These are phyloP conservation scores for Lepidopterella palustris DNA, from an alignment of 495 filamentous ascomycete species.

Conservation along the genomic window DNA sequence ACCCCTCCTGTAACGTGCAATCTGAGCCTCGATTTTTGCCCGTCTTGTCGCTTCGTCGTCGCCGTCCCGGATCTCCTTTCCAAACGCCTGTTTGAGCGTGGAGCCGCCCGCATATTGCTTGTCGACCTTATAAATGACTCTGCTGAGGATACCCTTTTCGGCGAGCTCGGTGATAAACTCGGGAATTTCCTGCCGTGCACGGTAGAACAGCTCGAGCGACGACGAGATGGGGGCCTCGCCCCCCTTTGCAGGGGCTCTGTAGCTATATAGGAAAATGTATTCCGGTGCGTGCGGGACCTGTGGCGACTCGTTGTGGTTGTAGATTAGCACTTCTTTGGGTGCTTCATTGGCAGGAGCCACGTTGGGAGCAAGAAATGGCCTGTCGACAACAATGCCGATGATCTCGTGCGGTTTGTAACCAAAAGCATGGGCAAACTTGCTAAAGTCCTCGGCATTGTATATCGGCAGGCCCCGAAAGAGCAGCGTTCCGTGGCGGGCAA, in stretches of 20 bases:
- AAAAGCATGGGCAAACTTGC: constrained; percentile 49
- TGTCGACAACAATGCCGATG: constrained; percentile 49
- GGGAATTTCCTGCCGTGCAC: constrained; percentile 42
- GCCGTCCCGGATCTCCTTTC: constrained; percentile 42
- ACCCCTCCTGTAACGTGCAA: constrained; percentile 36
- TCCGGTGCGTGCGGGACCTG: constrained; percentile 49
- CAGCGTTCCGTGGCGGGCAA: constrained; percentile 38
- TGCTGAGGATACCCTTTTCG: constrained; percentile 42
- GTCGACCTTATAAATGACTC: constrained; percentile 43
- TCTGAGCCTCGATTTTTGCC: constrained; percentile 47
- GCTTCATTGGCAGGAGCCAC: constrained; percentile 50
- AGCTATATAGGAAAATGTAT: constrained; percentile 48
- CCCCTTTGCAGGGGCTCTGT: constrained; percentile 36
- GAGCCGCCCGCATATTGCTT: constrained; percentile 44
- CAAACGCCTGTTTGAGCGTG: constrained; percentile 49
- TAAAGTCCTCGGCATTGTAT: constrained; percentile 40
- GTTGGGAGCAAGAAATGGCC: constrained; percentile 47
- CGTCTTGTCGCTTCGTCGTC: constrained; percentile 42
- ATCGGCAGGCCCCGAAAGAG: constrained; percentile 39
- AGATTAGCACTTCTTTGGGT: constrained; percentile 45
- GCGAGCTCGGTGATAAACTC: constrained; percentile 44
- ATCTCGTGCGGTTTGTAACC: constrained; percentile 50
- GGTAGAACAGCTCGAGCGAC: constrained; percentile 46
- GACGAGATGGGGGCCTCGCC: constrained; percentile 50
- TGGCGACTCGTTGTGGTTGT: constrained; percentile 51